A percentile compares a stretch with the other conserved stretches of the same genome.
Evolutionary conservation across 31 red algal species (phyloP).

Genomic region (Odonthalia washingtoniensis): DNA sequence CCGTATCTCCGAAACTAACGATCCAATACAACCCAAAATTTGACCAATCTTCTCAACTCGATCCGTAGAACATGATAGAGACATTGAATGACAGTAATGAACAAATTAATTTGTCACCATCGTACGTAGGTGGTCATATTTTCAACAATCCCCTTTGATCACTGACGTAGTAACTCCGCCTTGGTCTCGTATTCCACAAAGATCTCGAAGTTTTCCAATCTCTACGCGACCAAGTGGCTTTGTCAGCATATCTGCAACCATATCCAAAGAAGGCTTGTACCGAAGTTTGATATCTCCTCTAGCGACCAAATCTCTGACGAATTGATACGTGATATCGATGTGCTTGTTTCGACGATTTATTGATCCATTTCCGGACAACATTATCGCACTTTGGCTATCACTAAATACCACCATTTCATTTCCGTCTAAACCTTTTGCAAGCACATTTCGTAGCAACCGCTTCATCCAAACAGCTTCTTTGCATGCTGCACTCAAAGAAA

Average conservation of each 20-base stretch:
- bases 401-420: background rate
- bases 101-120: too few relatives aligned
- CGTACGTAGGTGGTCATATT: too few relatives aligned
- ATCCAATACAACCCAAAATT: too few relatives aligned
- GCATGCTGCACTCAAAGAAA: too few relatives aligned
- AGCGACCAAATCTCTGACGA: too few relatives aligned
- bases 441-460: background rate
- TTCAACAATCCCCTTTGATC: background rate
- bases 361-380: background rate
- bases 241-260: slow-evolving; percentile 39
- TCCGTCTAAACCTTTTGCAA: background rate
- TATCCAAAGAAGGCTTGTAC: background rate
- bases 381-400: background rate
- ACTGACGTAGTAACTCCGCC: background rate
- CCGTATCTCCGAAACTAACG: too few relatives aligned
- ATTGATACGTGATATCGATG: too few relatives aligned
- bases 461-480: too few relatives aligned
- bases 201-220: background rate
- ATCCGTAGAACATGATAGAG: too few relatives aligned
- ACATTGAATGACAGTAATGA: too few relatives aligned
- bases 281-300: background rate
- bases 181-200: background rate
- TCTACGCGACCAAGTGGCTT: slow-evolving; percentile 44
- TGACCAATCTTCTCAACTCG: too few relatives aligned
- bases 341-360: too few relatives aligned